Evolutionary conservation across 192 early-diverging fungal species (phyloP).

Genomic region (Umbelopsis isabellina): DNA sequence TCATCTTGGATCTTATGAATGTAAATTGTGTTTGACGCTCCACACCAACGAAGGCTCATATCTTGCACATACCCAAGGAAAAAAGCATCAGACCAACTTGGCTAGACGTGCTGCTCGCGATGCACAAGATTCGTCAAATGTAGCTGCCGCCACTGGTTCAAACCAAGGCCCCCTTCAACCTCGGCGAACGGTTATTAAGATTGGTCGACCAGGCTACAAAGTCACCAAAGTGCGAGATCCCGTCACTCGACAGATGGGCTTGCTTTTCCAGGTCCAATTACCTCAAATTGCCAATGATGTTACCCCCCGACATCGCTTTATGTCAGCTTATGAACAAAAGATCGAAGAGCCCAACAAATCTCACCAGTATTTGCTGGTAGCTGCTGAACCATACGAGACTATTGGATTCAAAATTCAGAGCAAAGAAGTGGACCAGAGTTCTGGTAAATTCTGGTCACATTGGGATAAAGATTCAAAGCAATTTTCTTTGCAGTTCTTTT

Average conservation of each 20-base stretch:
- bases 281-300: conserved; percentile 87
- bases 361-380: conserved; percentile 93
- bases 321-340: conserved; percentile 95
- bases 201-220: conserved; percentile 94
- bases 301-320: conserved; percentile 91
- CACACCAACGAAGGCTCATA: conserved; percentile 95
- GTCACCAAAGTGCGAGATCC: conserved; percentile 93
- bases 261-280: conserved; percentile 94
- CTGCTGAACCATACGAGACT: conserved; percentile 95
- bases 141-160: conserved; percentile 48
- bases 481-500: conserved; percentile 94
- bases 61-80: conserved; percentile 96
- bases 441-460: conserved; percentile 89
- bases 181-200: conserved; percentile 86
- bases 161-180: conserved; percentile 47
- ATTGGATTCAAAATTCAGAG: conserved; percentile 94
- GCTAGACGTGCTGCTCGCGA: conserved; percentile 88
- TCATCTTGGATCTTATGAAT: conserved; percentile 81
- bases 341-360: conserved; percentile 84
- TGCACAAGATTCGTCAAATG: conserved; percentile 61
- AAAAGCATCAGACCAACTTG: conserved; percentile 96
- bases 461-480: conserved; percentile 92
- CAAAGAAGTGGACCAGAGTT: conserved; percentile 85
- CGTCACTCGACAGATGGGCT: conserved; percentile 80
- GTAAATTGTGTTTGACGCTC: conserved; percentile 82